phyloP scores from a whole-genome alignment of 2,329 filamentous ascomycete species.

The Cercospora brassicicola region DNA sequence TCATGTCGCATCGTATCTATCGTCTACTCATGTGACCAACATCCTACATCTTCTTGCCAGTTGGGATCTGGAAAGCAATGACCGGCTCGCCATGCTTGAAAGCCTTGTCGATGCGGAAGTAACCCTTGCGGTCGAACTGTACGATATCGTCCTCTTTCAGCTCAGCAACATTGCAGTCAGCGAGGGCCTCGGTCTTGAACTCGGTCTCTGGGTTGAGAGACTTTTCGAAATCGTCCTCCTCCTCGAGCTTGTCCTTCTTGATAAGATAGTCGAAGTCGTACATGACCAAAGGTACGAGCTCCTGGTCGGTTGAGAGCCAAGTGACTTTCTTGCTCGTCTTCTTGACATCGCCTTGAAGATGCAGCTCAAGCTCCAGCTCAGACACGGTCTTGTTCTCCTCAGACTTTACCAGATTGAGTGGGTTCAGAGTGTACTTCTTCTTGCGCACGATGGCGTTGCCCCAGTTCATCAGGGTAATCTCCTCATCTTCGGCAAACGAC shows the following conservation, averaged over 20 bases:
- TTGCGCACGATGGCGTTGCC: slow-evolving; percentile 80
- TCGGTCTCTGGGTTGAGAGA: slow-evolving; percentile 77
- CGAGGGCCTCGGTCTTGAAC: slow-evolving; percentile 70
- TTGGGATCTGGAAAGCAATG: slow-evolving; percentile 69
- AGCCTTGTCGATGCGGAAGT: slow-evolving; percentile 76
- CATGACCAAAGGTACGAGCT: slow-evolving; percentile 77
- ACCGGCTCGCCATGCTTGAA: slow-evolving; percentile 60
- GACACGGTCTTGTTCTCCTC: slow-evolving; percentile 61
- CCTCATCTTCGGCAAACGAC: slow-evolving; percentile 78
- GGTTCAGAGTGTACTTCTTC: slow-evolving; percentile 51
- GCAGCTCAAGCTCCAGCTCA: slow-evolving; percentile 75
- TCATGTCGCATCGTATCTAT: not conserved
- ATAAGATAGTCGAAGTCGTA: slow-evolving; percentile 96
- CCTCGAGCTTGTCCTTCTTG: slow-evolving; percentile 89
- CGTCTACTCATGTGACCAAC: not conserved
- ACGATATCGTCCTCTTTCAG: slow-evolving; percentile 88
- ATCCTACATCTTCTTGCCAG: slow-evolving; percentile 54
- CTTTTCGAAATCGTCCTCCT: slow-evolving; percentile 82
- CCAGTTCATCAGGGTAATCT: slow-evolving; percentile 96
- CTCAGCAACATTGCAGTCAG: slow-evolving; percentile 75
- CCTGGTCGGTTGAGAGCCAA: slow-evolving; percentile 79
- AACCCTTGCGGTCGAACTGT: slow-evolving; percentile 91
- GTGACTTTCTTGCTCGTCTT: slow-evolving; percentile 95
- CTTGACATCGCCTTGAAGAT: slow-evolving; percentile 90
- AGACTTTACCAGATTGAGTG: slow-evolving; percentile 50